Base-by-base conservation (phyloP, 148 eudicot species). In the Chenopodium quinoa region DNA sequence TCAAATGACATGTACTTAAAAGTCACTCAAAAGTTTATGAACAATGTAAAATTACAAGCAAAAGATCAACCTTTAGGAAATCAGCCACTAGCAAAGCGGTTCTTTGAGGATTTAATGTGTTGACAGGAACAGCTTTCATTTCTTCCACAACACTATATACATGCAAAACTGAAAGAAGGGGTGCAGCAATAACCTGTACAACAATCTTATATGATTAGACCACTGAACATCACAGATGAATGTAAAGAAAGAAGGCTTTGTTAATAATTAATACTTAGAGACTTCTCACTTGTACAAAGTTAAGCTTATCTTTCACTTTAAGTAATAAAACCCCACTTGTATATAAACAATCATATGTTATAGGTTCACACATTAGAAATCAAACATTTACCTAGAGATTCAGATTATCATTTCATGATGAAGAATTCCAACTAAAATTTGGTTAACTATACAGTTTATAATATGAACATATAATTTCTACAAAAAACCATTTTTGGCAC, bases 121-220 rank as follows among this genome's bases (percentile, higher is more conserved):
- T 93, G 76, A 96, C 90, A 37, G 99, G 99, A 86, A 94, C 88
- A 81, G 99, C 98, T 85, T 91, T 87, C 99, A 96, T 96, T 88
- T 96, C 95, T 89, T 96, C 98, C 5, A 85, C 88, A 27, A 94
- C 98, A 78, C 97, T 79, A 79, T 88, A 93, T 70, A 96, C 86
- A 75, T 96, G 99, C 75, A 91, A 29, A 20, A 83, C 75, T 14
- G 99, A 91, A 64, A 96, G 95, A 65, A 96, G 89, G 62, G 99
- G 91, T 84, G 92, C 98, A 80, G 87, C 97, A 81, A 96, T 88
- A 86, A 92, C 54, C 98, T 95, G 97, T 78, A 86, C 17, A 56
- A 37, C 79, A 23, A 44, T 29, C 44, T 82, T 8, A 1, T 58
- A 46, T 25, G 27, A 27, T 82, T n/a, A 77, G 73, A 77, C 25